A percentile compares a stretch with the other conserved stretches of the same genome.
phyloP scores from a whole-genome alignment of 495 filamentous ascomycete genomes.

The Neurospora sp. region DNA sequence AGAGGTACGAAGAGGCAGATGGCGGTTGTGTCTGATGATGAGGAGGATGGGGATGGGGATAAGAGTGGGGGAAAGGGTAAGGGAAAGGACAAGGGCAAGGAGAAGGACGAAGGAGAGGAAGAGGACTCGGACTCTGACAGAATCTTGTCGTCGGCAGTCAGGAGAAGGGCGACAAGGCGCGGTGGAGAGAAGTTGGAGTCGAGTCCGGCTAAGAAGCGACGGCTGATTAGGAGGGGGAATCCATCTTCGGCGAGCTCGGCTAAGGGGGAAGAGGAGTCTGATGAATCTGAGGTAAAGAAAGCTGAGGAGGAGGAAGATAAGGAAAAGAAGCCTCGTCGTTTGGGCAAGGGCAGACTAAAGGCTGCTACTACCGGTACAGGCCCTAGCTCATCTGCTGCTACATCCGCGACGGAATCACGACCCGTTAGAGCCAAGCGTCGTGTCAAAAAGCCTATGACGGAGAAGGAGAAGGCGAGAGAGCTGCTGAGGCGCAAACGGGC shows the following conservation, averaged over 20 bases:
- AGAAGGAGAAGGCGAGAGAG: slow-evolving; percentile 21
- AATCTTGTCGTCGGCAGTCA: neutral
- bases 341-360: neutral
- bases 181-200: neutral
- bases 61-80: neutral
- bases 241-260: neutral
- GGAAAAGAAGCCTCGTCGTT: neutral
- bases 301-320: neutral
- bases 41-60: neutral
- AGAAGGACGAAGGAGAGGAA: neutral
- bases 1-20: neutral
- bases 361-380: neutral
- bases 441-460: slow-evolving; percentile 5
- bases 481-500: slow-evolving; percentile 33
- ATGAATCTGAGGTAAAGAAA: neutral
- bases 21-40: neutral
- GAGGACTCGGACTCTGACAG: neutral
- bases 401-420: neutral
- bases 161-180: neutral
- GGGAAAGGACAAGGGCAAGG: neutral
- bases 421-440: neutral
- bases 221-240: neutral
- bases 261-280: neutral
- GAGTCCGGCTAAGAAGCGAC: neutral
- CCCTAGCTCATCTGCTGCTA: neutral